Evolutionary conservation across 2,329 filamentous ascomycete genomes (phyloP), one percentile per base, ranked within the genome.

Genomic region (Fonsecaea erecta): DNA sequence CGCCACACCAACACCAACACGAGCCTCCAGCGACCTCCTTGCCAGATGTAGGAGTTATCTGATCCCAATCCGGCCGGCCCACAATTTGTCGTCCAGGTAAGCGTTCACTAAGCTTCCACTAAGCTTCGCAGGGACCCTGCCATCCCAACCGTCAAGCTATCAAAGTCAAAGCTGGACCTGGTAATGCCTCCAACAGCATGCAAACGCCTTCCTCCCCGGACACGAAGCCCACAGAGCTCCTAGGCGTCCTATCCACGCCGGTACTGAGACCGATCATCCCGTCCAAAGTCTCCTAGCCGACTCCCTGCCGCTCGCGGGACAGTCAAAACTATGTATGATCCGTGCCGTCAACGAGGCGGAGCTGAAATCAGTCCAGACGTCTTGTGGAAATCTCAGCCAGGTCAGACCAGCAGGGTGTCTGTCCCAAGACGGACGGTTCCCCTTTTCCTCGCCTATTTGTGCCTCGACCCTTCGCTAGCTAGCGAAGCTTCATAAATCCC

Each of bases 101-200:
- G 56, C 56, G 52, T 35, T 60, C 28, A n/a, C n/a, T 12, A 58
- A 48, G 55, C 55, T 58, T 58, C 26, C 16, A 55, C 12, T 55
- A 5, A 21, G n/a, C n/a, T n/a, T n/a, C n/a, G n/a, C n/a, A n/a
- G n/a, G n/a, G n/a, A n/a, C n/a, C n/a, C n/a, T n/a, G n/a, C n/a
- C n/a, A n/a, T n/a, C 3, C 53, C 53, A 32, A 2, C 53, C 32
- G 53, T 55, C 16, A 43, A 57, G 35, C 54, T 57, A 57, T 57
- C 54, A 37, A 57, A 57, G 54, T 11, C 35, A 57, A 57, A 26
- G 35, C 21, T 57, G 14, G 34, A 21, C n/a, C 30, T 12, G 35
- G 7, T 5, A 18, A 3, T 57, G 3, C 1, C 8, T 2, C 7
- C 21, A 18, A 24, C 3, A 40, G n/a, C 14, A 40, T 3, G 14